A percentile compares a stretch with the other conserved stretches of the same genome.
Evolutionary conservation across 805 yeast genomes (phyloP).

Genomic region (Blastobotrys robertii): DNA sequence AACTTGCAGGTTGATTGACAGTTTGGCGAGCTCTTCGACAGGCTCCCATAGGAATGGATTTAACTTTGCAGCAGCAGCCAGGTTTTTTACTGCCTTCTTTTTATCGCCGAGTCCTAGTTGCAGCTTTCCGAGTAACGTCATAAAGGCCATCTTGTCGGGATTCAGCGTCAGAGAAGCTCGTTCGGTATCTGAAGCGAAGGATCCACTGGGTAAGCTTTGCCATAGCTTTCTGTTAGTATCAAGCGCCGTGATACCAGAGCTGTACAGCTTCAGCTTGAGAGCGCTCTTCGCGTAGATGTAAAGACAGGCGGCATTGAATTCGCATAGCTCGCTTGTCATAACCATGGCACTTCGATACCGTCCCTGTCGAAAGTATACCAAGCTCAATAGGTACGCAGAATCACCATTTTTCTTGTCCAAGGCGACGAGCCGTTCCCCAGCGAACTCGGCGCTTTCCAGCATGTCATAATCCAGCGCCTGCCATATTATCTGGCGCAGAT

Average conservation of each 20-base stretch:
- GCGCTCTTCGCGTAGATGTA: constrained; percentile 67
- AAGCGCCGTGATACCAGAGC: constrained; percentile 53
- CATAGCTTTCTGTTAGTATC: constrained; percentile 18
- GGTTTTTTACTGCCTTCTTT: constrained; percentile 56
- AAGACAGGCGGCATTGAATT: constrained; percentile 59
- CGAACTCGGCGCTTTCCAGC: constrained; percentile 69
- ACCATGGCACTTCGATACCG: constrained; percentile 53
- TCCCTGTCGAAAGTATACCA: constrained; percentile 49
- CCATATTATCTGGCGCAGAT: constrained; percentile 41
- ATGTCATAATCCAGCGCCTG: constrained; percentile 66
- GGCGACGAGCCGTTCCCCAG: constrained; percentile 72
- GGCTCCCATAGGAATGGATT: constrained; percentile 87
- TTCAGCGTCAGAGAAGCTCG: constrained; percentile 14
- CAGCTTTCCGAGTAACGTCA: constrained; percentile 60
- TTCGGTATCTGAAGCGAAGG: background rate
- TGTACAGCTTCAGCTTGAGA: constrained; percentile 40
- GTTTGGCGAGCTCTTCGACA: constrained; percentile 57
- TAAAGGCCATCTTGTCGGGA: constrained; percentile 68
- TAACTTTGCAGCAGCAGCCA: constrained; percentile 55
- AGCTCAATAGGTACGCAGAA: constrained; percentile 58
- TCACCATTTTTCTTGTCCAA: constrained; percentile 46
- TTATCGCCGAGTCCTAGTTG: constrained; percentile 48
- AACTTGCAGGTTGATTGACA: constrained; percentile 63
- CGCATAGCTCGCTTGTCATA: constrained; percentile 35
- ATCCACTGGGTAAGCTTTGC: background rate